Percentiles rank a stretch among this genome's conserved stretches.
Conservation (phyloP, 805 yeast species). For the Blastobotrys peoriensis region DNA sequence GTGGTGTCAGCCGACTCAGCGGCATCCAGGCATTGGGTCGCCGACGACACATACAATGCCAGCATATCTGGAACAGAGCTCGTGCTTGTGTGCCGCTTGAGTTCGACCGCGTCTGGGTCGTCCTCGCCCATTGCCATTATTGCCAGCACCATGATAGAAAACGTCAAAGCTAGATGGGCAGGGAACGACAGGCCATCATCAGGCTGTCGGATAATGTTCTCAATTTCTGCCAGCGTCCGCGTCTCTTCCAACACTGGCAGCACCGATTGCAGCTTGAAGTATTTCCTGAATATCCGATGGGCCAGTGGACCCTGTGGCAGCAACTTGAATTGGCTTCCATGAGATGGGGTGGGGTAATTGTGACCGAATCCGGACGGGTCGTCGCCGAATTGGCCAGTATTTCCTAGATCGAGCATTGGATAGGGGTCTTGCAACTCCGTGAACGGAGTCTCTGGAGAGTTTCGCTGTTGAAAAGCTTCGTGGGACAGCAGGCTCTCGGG, state of each 20-base stretch:
- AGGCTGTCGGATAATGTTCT: background rate
- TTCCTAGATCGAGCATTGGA: background rate
- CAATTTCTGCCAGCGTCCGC: background rate
- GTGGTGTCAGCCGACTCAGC: slow-evolving; percentile 9
- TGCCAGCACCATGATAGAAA: slow-evolving; percentile 3
- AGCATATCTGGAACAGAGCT: background rate
- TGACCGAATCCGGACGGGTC: too few relatives aligned
- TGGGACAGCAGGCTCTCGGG: background rate
- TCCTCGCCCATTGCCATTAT: slow-evolving; percentile 4
- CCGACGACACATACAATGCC: background rate
- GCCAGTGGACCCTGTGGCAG: background rate
- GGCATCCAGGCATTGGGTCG: slow-evolving; percentile 10
- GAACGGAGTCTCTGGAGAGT: background rate
- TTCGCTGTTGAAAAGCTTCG: background rate
- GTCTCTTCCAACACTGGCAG: background rate
- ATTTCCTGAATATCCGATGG: background rate
- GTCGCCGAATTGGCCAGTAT: too few relatives aligned
- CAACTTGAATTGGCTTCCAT: too few relatives aligned
- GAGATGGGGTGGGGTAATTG: too few relatives aligned
- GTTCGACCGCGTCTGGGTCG: background rate
- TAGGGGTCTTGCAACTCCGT: background rate
- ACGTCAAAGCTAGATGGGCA: slow-evolving; percentile 3
- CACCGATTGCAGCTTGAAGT: background rate
- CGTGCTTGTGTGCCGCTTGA: background rate
- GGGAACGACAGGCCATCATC: background rate